A percentile compares a stretch with the other conserved stretches of the same genome.
Evolutionary conservation across 2,329 filamentous ascomycete genomes (phyloP).

Genomic region (Pleomassaria siparia): DNA sequence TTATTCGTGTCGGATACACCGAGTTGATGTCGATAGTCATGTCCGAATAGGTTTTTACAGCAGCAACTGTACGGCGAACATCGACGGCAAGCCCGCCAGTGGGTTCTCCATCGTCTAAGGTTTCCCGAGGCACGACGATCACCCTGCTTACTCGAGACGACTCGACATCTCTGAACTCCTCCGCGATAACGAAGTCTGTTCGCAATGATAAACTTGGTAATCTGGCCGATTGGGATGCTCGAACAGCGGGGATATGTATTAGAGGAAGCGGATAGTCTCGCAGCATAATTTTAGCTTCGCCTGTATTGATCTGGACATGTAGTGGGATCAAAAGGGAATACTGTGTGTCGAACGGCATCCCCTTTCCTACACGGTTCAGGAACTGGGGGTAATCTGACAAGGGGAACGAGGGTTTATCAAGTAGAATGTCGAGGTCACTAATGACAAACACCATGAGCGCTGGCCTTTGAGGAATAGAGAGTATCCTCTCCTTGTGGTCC

Average conservation of each 20-base stretch:
- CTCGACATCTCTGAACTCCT: constrained; percentile 81
- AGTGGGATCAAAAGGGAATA: constrained; percentile 89
- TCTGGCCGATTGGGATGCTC: constrained; percentile 74
- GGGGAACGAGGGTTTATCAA: constrained; percentile 94
- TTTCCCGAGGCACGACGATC: constrained; percentile 75
- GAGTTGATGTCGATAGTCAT: constrained; percentile 93
- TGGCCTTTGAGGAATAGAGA: constrained; percentile 82
- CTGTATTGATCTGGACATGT: constrained; percentile 85
- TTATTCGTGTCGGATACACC: constrained; percentile 85
- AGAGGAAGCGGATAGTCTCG: constrained; percentile 93
- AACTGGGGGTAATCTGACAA: constrained; percentile 80
- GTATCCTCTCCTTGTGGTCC: constrained; percentile 79
- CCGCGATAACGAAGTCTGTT: constrained; percentile 92
- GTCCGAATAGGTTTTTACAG: constrained; percentile 95
- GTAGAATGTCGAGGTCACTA: constrained; percentile 77
- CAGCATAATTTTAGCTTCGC: constrained; percentile 81
- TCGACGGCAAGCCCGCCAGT: constrained; percentile 76
- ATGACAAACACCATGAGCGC: constrained; percentile 79
- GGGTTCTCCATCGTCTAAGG: constrained; percentile 56
- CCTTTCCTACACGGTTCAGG: constrained; percentile 88
- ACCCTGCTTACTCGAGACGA: constrained; percentile 80
- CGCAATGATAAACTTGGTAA: constrained; percentile 80
- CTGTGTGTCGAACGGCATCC: constrained; percentile 87
- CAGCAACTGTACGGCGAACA: constrained; percentile 85
- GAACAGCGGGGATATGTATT: constrained; percentile 83